Base-by-base conservation (phyloP, 805 yeast genomes). In the Saccharomycopsis babjevae region DNA sequence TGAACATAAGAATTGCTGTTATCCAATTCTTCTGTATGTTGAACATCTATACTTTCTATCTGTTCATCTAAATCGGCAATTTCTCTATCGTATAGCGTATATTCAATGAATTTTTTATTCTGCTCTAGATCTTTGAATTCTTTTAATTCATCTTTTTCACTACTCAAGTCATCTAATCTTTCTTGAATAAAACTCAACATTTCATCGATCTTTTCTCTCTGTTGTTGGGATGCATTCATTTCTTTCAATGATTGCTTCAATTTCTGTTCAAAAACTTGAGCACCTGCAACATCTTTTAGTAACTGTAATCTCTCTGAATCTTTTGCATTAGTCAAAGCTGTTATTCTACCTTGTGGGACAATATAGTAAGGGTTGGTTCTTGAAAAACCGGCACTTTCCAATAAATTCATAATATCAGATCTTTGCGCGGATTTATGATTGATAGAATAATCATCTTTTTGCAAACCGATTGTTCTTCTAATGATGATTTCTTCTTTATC, bases 291-390 rank as follows among this genome's bases (percentile, higher is more conserved):
- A 68, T 91, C 97, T 66, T 93, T 91, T 66, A 94, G 75, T 46
- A 92, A 74, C 40, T 81, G 79, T 58, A 93, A 76, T 63, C 97
- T 81, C 69, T 92, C 97, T 2, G 81, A 69, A 69, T 91, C 97
- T 67, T 88, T 88, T 0, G 97, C 93, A 69, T 90, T 90, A 0
- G 98, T 93, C 62, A 94, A 77, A 0, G 88, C 79, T 0, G 97
- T 87, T 67, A 94, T 89, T 67, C 89, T 79, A 22, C 99, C 99
- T 73, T 94, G 99, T 0, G 99, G 98, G 5, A 94, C 98, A 66
- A 94, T 93, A 71, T 93, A 93, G 72, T 92, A 93, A 0, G 97
- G 97, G 65, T 91, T 92, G 5, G 90, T 83, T 63, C 88, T 80
- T 0, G 96, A 88, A 69, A 94, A 90, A 0, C 99, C 99, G 0